Conservation (phyloP, 2,329 filamentous ascomycete species). For the Fusarium succisae region DNA sequence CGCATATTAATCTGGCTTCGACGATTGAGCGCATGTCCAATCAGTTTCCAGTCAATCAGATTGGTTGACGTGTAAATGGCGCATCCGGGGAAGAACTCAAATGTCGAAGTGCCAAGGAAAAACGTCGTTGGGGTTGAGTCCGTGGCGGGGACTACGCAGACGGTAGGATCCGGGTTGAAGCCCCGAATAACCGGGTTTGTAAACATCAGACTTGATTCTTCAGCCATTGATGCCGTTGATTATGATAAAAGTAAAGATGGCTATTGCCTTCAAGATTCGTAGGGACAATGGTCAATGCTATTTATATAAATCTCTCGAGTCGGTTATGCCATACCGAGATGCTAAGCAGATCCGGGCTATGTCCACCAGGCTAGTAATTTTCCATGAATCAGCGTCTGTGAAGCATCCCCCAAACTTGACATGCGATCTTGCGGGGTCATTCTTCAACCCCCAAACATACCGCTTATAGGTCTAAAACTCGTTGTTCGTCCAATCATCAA, state of each 20-base stretch:
- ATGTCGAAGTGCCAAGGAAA: conserved; percentile 69
- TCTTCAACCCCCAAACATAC: background rate
- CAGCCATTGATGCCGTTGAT: background rate
- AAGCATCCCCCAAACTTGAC: background rate
- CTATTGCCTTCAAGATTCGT: background rate
- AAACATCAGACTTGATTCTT: conserved; percentile 33
- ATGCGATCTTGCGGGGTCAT: background rate
- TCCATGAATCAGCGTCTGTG: conserved; percentile 5
- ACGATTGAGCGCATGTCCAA: conserved; percentile 61
- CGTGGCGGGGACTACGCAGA: conserved; percentile 49
- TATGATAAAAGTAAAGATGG: background rate
- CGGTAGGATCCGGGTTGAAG: conserved; percentile 70
- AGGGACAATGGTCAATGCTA: no score
- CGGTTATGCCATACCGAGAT: background rate
- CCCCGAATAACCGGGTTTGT: conserved; percentile 66
- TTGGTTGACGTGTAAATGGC: conserved; percentile 67
- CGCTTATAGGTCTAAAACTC: background rate
- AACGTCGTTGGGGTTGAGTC: conserved; percentile 50
- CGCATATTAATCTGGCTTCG: conserved; percentile 62
- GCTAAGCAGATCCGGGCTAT: background rate
- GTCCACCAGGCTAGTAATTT: background rate
- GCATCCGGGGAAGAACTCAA: conserved; percentile 70
- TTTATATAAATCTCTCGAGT: background rate
- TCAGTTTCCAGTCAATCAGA: conserved; percentile 62
- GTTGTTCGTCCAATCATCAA: background rate